phyloP scores from a whole-genome alignment of 2,329 filamentous ascomycete species.

The Monosporascus cannonballus region DNA sequence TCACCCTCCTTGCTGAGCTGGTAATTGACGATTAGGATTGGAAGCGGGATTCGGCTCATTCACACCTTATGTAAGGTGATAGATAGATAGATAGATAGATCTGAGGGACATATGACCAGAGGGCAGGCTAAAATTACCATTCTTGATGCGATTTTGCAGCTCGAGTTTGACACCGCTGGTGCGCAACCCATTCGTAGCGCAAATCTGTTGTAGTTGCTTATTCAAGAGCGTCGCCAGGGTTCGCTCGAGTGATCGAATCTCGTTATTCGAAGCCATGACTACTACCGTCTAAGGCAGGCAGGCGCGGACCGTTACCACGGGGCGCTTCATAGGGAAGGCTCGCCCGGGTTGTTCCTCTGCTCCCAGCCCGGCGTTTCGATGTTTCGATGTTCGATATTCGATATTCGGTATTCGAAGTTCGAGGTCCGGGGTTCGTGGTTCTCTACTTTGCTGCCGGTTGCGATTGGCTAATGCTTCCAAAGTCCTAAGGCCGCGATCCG shows the following conservation, averaged over 20 bases:
- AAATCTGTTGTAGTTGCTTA: constrained; percentile 68
- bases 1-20: too few relatives aligned
- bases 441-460: background rate
- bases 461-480: background rate
- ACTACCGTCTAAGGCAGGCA: constrained; percentile 19
- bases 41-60: too few relatives aligned
- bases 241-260: constrained; percentile 39
- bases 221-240: constrained; percentile 45
- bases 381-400: background rate
- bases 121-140: constrained; percentile 45
- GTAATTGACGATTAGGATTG: too few relatives aligned
- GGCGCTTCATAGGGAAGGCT: constrained; percentile 22
- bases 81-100: background rate
- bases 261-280: constrained; percentile 24
- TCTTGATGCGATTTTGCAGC: constrained; percentile 70
- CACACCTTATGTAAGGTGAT: background rate
- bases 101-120: too few relatives aligned
- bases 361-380: background rate
- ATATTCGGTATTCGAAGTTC: background rate
- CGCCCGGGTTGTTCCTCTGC: constrained; percentile 1
- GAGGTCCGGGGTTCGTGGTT: background rate
- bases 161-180: constrained; percentile 81
- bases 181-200: constrained; percentile 65
- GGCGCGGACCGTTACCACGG: constrained; percentile 12
- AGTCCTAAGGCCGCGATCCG: too few relatives aligned